phyloP scores from a whole-genome alignment of 148 eudicot genomes.

The Hydrangea macrophylla region DNA sequence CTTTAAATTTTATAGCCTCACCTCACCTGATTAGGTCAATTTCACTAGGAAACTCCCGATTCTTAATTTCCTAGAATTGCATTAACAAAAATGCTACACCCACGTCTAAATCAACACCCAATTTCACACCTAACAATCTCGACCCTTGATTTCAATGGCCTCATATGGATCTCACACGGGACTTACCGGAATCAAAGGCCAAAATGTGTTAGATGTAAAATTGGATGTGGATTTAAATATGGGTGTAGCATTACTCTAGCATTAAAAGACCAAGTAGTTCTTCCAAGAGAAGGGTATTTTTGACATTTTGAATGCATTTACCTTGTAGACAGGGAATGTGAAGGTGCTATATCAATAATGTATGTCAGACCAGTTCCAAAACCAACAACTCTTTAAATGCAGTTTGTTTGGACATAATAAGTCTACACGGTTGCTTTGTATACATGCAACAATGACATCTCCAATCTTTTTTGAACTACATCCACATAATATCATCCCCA shows the following conservation, averaged over 20 bases:
- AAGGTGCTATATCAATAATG: constrained; percentile 22
- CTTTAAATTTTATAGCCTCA: constrained; percentile 7
- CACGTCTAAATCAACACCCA: too few species aligned
- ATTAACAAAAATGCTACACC: too few species aligned
- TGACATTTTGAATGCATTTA: constrained; percentile 1
- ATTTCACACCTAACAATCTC: too few species aligned
- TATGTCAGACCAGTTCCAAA: constrained; percentile 31
- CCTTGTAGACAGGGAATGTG: constrained; percentile 30
- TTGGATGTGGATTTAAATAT: too few species aligned
- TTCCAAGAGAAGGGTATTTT: neutral
- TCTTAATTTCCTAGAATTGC: neutral
- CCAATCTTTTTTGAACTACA: neutral
- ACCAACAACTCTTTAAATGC: constrained; percentile 18
- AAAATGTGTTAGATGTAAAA: too few species aligned
- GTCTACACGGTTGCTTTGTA: constrained; percentile 28
- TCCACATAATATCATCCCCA: neutral
- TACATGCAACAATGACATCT: constrained; percentile 45
- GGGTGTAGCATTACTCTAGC: too few species aligned
- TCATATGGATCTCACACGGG: too few species aligned
- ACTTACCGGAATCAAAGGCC: too few species aligned
- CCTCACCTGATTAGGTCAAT: constrained; percentile 20
- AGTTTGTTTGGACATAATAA: constrained; percentile 21
- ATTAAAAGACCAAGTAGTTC: neutral
- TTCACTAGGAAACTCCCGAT: constrained; percentile 5
- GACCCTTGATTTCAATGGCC: too few species aligned